Base-by-base conservation (phyloP, 2,329 filamentous ascomycete genomes). In the Plenodomus biglobosus region DNA sequence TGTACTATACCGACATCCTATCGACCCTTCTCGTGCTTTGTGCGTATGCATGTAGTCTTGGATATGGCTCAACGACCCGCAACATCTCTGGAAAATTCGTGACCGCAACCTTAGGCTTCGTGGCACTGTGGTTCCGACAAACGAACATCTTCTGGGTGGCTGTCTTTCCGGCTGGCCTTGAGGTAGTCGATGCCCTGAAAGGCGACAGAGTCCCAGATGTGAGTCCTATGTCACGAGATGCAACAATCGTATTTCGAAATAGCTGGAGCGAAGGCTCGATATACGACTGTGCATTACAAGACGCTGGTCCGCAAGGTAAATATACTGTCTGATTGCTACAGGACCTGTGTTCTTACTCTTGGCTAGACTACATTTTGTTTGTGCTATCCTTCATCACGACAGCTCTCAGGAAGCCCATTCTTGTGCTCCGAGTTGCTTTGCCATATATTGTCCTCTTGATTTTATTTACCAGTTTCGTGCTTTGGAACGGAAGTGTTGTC, bases 121-220 rank as follows among this genome's bases (percentile, higher is more conserved):
- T 82, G 1, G 79, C 90, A 1, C 77, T 99, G 17, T 75, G 81
- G 2, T 94, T 96, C 77, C 81, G 94, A 19, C 94, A 99, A 71
- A 99, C 94, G 0, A 99, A 99, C 63, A 87, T 97, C 46, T 96
- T 99, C 68, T 99, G 94, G 94, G 85, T 92, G 0, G 86, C 89
- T 1, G 77, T 92, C 0, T 90, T 88, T 62, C 82, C 90, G 61
- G 87, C 87, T 17, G 85, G 80, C 2, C 59, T 73, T 2, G 55
- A 65, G n/a, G 58, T 68, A 7, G 46, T 72, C 6, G 54, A 68
- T 20, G 51, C 56, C 6, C 51, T 73, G 32, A 66, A 65, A 44
- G 46, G 46, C 17, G 53, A 53, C 3, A 48, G 39, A 2, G 19
- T 24, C 40, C 32, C 16, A 37, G 38, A 38, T 18, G 15, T 15